phyloP scores from a whole-genome alignment of 2,329 filamentous ascomycete genomes.

The Aspergillus tubingensis region DNA sequence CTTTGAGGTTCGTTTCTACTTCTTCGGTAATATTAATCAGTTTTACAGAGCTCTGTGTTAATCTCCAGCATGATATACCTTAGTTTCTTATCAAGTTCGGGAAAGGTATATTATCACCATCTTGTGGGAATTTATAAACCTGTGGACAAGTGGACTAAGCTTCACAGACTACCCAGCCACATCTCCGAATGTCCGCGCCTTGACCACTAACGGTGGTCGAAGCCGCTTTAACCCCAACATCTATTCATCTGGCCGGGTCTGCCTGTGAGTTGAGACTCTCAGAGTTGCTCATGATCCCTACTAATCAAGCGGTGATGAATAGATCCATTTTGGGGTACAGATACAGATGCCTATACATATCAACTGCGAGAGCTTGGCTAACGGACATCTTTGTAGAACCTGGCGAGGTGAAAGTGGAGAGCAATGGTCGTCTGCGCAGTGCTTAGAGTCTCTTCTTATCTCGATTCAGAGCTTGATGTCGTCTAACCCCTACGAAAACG shows the following conservation, averaged over 20 bases:
- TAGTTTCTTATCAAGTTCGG: conserved; percentile 78
- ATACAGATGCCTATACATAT: neutral
- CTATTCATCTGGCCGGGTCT: conserved; percentile 87
- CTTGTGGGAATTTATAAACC: neutral
- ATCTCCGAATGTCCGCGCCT: conserved; percentile 62
- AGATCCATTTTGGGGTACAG: conserved; percentile 82
- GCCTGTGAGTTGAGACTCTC: conserved; percentile 63
- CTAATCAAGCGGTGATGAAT: conserved; percentile 19
- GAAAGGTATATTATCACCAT: conserved; percentile 56
- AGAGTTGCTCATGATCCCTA: neutral
- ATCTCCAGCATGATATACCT: conserved; percentile 5
- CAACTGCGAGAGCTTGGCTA: conserved; percentile 9
- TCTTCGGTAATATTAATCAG: neutral
- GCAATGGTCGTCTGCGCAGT: conserved; percentile 95
- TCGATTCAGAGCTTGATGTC: conserved; percentile 98
- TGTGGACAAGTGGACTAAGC: neutral
- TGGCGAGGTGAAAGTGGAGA: conserved; percentile 90
- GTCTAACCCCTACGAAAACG: conserved; percentile 89
- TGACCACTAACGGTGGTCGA: conserved; percentile 84
- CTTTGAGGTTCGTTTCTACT: conserved; percentile 68
- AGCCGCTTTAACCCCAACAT: conserved; percentile 97
- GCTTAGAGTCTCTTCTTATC: conserved; percentile 87
- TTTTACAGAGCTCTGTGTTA: neutral
- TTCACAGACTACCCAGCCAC: conserved; percentile 74
- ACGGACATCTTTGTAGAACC: conserved; percentile 59